These are phyloP conservation scores for Themeda triandra DNA, from an alignment of 176 grass and related monocot genomes.

Conservation along the genomic window DNA sequence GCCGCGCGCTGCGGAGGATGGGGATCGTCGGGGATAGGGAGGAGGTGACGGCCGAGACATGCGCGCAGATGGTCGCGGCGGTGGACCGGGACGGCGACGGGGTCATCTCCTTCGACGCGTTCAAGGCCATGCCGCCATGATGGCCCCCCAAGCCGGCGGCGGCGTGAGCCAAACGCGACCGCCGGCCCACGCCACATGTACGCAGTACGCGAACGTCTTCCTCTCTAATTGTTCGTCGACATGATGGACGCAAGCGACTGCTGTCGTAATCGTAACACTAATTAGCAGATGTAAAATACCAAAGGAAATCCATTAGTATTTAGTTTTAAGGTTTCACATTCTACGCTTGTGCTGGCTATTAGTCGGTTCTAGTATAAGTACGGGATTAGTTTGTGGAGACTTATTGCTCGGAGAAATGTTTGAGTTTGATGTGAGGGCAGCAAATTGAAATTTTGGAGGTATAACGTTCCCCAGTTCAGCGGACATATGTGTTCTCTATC, in stretches of 20 bases:
- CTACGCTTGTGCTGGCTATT: not conserved
- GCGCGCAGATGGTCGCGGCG: constrained; percentile 5
- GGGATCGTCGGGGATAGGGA: not conserved
- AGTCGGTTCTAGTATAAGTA: not conserved
- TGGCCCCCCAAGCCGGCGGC: not conserved
- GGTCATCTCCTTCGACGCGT: constrained; percentile 34
- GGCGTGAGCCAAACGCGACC: not conserved
- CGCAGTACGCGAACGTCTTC: not conserved
- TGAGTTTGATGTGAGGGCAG: not conserved
- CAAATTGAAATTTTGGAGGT: not conserved
- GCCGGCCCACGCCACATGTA: too few relatives aligned
- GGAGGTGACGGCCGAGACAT: not conserved
- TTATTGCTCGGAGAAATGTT: not conserved
- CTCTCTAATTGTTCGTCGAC: not conserved
- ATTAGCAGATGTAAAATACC: not conserved
- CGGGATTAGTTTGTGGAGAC: not conserved
- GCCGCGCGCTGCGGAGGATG: not conserved
- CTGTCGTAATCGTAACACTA: not conserved
- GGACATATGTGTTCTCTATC: too few relatives aligned
- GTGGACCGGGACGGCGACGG: constrained; percentile 31
- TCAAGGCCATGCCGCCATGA: constrained; percentile 39
- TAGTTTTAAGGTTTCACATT: not conserved
- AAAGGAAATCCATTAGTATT: too few relatives aligned
- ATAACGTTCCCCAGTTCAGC: too few relatives aligned
- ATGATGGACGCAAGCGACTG: not conserved